A percentile compares a stretch with the other conserved stretches of the same genome.
Conservation (phyloP, 2,329 filamentous ascomycete genomes). For the Dactylella cylindrospora region DNA sequence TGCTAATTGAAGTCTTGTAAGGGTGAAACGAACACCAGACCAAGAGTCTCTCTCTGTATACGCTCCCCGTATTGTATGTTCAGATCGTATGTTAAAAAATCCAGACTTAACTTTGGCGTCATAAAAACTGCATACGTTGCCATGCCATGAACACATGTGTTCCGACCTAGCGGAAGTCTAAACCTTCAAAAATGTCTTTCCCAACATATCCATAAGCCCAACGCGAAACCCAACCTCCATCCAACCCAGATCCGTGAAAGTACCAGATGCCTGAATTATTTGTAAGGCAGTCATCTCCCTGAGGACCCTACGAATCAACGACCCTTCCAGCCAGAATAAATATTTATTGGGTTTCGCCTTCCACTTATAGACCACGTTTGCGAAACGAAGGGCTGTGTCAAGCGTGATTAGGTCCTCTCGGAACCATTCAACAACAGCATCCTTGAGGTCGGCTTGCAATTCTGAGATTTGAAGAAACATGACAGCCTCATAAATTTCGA, state of each 20-base stretch:
- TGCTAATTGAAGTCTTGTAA: no score
- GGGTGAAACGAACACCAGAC: no score
- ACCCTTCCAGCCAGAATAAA: conserved; percentile 11
- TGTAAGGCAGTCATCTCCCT: background rate
- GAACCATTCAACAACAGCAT: background rate
- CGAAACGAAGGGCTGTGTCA: conserved; percentile 1
- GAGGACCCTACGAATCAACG: background rate
- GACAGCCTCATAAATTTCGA: conserved; percentile 1
- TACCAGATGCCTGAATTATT: background rate
- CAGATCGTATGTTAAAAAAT: no score
- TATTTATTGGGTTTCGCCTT: background rate
- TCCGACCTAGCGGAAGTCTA: no score
- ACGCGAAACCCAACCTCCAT: background rate
- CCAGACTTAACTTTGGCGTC: no score
- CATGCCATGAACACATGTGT: no score
- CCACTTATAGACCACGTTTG: conserved; percentile 7
- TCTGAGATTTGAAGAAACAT: background rate
- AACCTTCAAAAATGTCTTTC: background rate
- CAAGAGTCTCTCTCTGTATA: no score
- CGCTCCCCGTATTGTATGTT: no score
- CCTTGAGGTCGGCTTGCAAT: background rate
- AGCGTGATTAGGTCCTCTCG: background rate
- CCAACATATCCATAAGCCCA: background rate
- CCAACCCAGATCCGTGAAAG: conserved; percentile 2
- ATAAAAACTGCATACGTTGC: no score